phyloP scores from a whole-genome alignment of 2,329 filamentous ascomycete species.

The Hymenoscyphus repandus region DNA sequence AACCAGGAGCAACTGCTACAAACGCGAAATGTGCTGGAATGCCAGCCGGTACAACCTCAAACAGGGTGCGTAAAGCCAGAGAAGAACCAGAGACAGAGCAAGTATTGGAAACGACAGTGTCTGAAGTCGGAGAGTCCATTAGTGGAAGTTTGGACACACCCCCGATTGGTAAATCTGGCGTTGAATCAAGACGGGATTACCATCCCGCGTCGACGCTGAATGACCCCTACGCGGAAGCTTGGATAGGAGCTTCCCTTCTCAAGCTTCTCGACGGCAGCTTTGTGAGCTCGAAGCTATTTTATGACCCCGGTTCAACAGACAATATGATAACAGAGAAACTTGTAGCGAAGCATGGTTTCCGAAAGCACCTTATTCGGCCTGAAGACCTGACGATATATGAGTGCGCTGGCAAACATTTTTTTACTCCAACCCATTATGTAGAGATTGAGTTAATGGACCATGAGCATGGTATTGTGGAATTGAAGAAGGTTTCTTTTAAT shows the following conservation, averaged over 20 bases:
- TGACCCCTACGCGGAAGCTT: not conserved
- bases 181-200: too few relatives aligned
- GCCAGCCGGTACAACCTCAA: too few relatives aligned
- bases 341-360: not conserved
- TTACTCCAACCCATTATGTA: not conserved
- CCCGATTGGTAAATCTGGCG: too few relatives aligned
- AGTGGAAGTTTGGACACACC: too few relatives aligned
- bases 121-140: too few relatives aligned
- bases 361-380: not conserved
- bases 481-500: not conserved
- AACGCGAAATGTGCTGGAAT: too few relatives aligned
- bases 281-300: not conserved
- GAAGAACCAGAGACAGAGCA: too few relatives aligned
- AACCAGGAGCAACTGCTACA: too few relatives aligned
- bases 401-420: not conserved
- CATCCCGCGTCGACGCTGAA: not conserved
- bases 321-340: not conserved
- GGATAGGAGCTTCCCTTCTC: not conserved
- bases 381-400: not conserved
- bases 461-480: not conserved
- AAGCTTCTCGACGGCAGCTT: not conserved
- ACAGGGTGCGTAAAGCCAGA: too few relatives aligned
- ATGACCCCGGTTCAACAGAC: constrained; percentile 1
- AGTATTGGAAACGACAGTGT: too few relatives aligned
- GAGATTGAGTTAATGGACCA: not conserved